Evolutionary conservation across 1,139 yeast species (phyloP).

Genomic region (Yamadazyma diddensiae): DNA sequence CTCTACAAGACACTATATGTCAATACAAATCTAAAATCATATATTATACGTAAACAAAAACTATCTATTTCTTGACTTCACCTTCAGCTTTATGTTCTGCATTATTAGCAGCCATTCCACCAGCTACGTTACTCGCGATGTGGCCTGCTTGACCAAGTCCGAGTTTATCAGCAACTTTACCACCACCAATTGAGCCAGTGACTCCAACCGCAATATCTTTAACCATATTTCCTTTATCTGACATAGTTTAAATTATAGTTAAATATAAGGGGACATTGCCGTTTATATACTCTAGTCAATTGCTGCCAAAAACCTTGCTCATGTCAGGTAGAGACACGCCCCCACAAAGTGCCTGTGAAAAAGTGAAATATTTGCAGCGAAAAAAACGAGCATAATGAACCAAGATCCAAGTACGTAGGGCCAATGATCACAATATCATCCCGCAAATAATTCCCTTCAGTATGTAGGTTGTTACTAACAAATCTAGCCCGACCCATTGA

Average conservation of each 20-base stretch:
- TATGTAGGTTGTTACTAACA: slow-evolving; percentile 11
- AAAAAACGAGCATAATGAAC: too few species aligned
- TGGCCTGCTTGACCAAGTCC: slow-evolving; percentile 34
- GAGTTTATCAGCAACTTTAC: slow-evolving; percentile 36
- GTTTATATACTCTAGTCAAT: too few species aligned
- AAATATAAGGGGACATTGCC: neutral
- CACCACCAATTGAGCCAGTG: slow-evolving; percentile 31
- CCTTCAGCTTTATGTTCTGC: slow-evolving; percentile 31
- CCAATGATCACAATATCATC: slow-evolving; percentile 1
- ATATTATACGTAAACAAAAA: too few species aligned
- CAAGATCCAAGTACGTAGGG: slow-evolving; percentile 25
- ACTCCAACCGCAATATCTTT: slow-evolving; percentile 31
- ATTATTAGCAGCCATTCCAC: slow-evolving; percentile 31
- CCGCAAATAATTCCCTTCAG: neutral
- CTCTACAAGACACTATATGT: too few species aligned
- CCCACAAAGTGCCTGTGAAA: too few species aligned
- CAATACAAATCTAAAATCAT: too few species aligned
- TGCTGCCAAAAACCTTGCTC: slow-evolving; percentile 1
- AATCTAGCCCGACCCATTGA: slow-evolving; percentile 42
- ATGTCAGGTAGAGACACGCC: too few species aligned
- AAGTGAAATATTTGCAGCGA: too few species aligned
- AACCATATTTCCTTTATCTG: slow-evolving; percentile 19
- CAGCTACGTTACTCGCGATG: slow-evolving; percentile 32
- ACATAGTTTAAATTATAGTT: too few species aligned
- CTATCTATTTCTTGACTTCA: slow-evolving; percentile 8